phyloP scores from a whole-genome alignment of 2,329 filamentous ascomycete genomes.

The Proliferodiscus dingleyae region DNA sequence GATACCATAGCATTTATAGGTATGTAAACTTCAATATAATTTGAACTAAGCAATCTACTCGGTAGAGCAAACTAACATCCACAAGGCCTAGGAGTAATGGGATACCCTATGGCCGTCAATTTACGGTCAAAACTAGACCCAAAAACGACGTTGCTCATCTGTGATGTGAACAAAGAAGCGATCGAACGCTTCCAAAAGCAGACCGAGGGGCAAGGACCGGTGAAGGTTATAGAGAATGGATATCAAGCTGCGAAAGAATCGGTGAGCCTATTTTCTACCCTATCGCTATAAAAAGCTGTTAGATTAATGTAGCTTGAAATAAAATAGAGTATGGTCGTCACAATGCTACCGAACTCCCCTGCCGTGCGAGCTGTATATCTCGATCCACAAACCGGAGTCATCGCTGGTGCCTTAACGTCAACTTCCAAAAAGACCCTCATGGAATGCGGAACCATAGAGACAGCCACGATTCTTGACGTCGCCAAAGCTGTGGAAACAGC shows the following conservation, averaged over 20 bases:
- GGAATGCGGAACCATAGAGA: conserved; percentile 70
- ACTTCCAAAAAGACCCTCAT: conserved; percentile 51
- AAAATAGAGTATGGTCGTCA: conserved; percentile 60
- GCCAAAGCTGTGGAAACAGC: conserved; percentile 4
- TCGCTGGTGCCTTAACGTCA: conserved; percentile 34
- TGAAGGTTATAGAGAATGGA: conserved; percentile 50
- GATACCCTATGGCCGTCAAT: conserved; percentile 66
- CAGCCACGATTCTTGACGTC: conserved; percentile 45
- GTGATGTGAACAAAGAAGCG: conserved; percentile 56
- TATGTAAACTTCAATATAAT: conserved; percentile 38
- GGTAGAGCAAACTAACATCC: neutral
- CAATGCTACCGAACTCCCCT: conserved; percentile 61
- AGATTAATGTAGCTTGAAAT: neutral
- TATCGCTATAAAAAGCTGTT: neutral
- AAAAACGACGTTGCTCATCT: conserved; percentile 54
- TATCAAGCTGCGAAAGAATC: conserved; percentile 52
- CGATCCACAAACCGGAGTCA: conserved; percentile 43
- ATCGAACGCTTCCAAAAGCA: conserved; percentile 48
- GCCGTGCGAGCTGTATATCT: conserved; percentile 64
- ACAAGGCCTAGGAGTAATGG: conserved; percentile 39
- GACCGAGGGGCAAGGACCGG: conserved; percentile 41
- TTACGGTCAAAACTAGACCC: conserved; percentile 57
- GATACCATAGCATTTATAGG: conserved; percentile 32
- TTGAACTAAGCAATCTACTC: too few relatives aligned
- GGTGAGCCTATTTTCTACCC: conserved; percentile 3